Base-by-base conservation (phyloP, 2,329 filamentous ascomycete genomes). In the Fusarium pseudograminearum region DNA sequence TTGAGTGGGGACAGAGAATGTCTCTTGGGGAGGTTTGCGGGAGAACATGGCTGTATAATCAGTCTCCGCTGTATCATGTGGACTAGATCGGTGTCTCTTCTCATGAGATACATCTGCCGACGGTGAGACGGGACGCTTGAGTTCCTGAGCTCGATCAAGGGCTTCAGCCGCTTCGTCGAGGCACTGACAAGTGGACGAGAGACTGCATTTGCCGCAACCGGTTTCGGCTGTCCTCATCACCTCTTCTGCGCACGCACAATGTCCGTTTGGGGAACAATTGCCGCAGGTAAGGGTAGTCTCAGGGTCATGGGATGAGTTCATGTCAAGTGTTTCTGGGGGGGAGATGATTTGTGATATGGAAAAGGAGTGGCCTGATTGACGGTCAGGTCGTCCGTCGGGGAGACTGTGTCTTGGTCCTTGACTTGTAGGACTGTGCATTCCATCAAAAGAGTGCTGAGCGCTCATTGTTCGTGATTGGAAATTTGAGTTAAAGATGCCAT, bases 1-100 rank as follows among this genome's bases (percentile, higher is more conserved):
- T 50, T 80, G 82, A n/a, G 74, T 80, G 67, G 76, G 78, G 10
- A 70, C 55, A 33, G 74, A 66, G 55, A 71, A 74, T 18, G 65
- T 45, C 16, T 75, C 66, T 48, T 74, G 62, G 67, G 70, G 50
- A 71, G 82, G 76, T 71, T 83, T 81, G 76, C 83, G 81, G 57
- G 86, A 82, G 76, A 91, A 91, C 71, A 88, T 85, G 65, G 86
- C 80, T 8, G 92, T 93, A 72, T 94, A 94, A 76, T 94, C 91
- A 46, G 90, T 90, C 79, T 94, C 92, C 68, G 89, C 85, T 56
- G 84, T 81, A 57, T 92, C 89, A 53, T 83, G 79, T 11, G 62
- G 50, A 31, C 55, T 73, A 14, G 84, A 78, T 22, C 85, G 85
- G 42, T 83, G 83, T 34, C 87, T 85, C 77, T 91, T 92, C 67